Evolutionary conservation across 2,329 filamentous ascomycete genomes (phyloP), one percentile per base, ranked within the genome.

Genomic region (Arthrobotrys musiformis): DNA sequence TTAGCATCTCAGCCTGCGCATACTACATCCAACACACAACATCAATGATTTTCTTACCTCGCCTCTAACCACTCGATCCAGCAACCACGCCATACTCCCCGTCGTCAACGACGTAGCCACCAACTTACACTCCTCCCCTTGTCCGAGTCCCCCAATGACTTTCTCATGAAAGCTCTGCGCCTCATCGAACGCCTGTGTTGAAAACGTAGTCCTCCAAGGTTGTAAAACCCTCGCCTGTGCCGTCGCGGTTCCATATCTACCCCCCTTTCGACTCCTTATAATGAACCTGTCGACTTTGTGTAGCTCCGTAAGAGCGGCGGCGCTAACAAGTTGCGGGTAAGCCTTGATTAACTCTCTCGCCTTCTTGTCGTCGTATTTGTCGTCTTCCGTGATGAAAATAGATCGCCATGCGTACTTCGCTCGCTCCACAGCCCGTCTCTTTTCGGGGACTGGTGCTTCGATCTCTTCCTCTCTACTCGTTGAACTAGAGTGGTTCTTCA

Each of bases 211-310:
- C 60, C 54, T 76, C 72, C 72, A 76, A 26, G 72, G 64, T 11
- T 70, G 64, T 22, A 76, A 52, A 46, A 76, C 52, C 28, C 72
- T 76, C 19, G 72, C 72, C 60, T 76, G 72, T n/a, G 72, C 72
- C 26, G 64, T 60, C 48, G 72, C 72, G 8, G 72, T 76, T n/a
- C 72, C 72, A 35, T 64, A 76, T 22, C 72, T 50, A 0, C 72
- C 72, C 5, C 64, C 72, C 11, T 76, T 76, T 54, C 28, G 63
- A 17, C 64, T 69, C 35, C 72, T 50, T 9, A 76, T 70, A 42
- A 76, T 70, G 35, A 76, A 76, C 22, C 58, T 46, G 46, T 76
- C 72, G 5, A 76, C 60, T 42, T 60, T 70, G 24, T 76, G 72
- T 44, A 76, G 48, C 52, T 76, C 72, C 9, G 64, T 58, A 22